These are phyloP conservation scores for Capronia coronata DNA, from an alignment of 2,329 filamentous ascomycete species.

Conservation along the genomic window DNA sequence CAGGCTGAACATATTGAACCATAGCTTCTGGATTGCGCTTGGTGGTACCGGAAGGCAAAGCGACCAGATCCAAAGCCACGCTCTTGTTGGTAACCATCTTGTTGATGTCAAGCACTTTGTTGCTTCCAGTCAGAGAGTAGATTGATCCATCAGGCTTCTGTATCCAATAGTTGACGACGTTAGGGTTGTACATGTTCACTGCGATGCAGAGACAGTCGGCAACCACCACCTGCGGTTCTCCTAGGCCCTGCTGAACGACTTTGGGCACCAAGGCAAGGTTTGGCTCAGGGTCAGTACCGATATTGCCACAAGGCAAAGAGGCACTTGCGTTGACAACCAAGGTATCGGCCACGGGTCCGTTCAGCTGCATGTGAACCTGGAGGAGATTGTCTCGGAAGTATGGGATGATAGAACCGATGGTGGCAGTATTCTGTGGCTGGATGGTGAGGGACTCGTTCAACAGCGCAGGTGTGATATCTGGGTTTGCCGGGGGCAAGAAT, in stretches of 20 bases:
- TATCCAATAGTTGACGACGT: conserved; percentile 25
- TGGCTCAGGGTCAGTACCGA: conserved; percentile 22
- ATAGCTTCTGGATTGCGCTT: conserved; percentile 9
- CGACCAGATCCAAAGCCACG: conserved; percentile 17
- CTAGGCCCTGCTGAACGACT: conserved; percentile 20
- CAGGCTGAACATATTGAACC: conserved; percentile 8
- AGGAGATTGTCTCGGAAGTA: conserved; percentile 22
- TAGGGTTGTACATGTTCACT: conserved; percentile 26
- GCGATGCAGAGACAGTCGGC: conserved; percentile 27
- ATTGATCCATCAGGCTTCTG: conserved; percentile 23
- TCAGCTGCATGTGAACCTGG: conserved; percentile 21
- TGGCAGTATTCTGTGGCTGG: conserved; percentile 25
- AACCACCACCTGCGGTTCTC: conserved; percentile 17
- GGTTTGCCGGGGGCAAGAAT: conserved; percentile 26
- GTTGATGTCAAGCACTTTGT: conserved; percentile 24
- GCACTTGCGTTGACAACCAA: conserved; percentile 25
- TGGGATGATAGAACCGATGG: conserved; percentile 23
- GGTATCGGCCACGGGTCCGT: conserved; percentile 21
- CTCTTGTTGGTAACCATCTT: conserved; percentile 21
- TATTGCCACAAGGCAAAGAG: conserved; percentile 21
- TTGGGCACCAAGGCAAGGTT: conserved; percentile 25
- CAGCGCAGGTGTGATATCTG: conserved; percentile 24
- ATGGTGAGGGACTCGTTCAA: conserved; percentile 22
- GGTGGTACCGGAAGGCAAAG: conserved; percentile 9
- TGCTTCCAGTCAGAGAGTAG: conserved; percentile 24